A percentile compares a stretch with the other conserved stretches of the same genome.
These are phyloP conservation scores for Vaucheria bursata DNA, from an alignment of 352 stramenopile species.

Conservation along the genomic window DNA sequence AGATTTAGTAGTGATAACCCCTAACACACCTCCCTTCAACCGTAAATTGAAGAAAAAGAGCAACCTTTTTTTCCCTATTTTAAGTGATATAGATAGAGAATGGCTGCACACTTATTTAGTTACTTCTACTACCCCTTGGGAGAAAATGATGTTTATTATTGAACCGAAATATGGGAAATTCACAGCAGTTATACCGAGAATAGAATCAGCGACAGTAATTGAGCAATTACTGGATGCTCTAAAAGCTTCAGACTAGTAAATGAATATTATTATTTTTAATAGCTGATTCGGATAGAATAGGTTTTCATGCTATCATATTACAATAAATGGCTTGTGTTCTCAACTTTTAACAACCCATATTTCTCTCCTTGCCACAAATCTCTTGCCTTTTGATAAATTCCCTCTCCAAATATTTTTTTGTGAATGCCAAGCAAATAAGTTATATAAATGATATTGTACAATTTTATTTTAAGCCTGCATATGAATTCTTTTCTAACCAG, in stretches of 20 bases:
- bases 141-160: conserved; percentile 37
- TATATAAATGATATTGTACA: too few relatives aligned
- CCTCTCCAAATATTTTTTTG: too few relatives aligned
- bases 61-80: conserved; percentile 19
- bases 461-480: too few relatives aligned
- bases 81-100: conserved; percentile 19
- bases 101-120: conserved; percentile 36
- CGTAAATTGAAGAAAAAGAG: conserved; percentile 29
- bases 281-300: conserved; percentile 32
- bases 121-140: conserved; percentile 2
- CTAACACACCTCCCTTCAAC: conserved; percentile 16
- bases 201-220: background rate
- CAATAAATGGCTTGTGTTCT: conserved; percentile 37
- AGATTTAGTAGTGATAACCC: conserved; percentile 29
- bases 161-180: conserved; percentile 21
- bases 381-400: too few relatives aligned
- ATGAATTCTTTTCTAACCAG: too few relatives aligned
- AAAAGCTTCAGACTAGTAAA: too few relatives aligned
- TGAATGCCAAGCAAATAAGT: too few relatives aligned
- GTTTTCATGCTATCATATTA: conserved; percentile 32
- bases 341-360: conserved; percentile 39
- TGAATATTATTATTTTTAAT: too few relatives aligned
- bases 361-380: too few relatives aligned
- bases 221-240: background rate
- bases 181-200: background rate